Percentiles rank a stretch among this genome's conserved stretches.
Evolutionary conservation across 139 green algal genomes (phyloP).

Genomic region (Picochlorum sp.): DNA sequence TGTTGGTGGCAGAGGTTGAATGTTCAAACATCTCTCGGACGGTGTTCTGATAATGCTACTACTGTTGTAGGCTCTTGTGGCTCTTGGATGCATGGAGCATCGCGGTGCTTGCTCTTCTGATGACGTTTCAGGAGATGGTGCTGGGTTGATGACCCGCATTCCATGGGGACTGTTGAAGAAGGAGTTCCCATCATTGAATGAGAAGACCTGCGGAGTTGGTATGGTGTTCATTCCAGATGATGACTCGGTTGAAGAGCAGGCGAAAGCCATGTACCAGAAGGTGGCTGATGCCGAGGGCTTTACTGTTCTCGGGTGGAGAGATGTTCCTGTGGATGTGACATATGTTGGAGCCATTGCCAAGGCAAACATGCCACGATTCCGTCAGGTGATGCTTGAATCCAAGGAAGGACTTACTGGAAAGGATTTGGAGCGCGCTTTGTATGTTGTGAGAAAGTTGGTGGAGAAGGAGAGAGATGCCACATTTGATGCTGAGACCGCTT

Average conservation of each 20-base stretch:
- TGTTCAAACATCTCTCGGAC: no score
- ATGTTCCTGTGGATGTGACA: slow-evolving; percentile 77
- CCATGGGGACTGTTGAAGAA: slow-evolving; percentile 89
- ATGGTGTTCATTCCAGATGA: slow-evolving; percentile 97
- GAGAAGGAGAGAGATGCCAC: slow-evolving; percentile 63
- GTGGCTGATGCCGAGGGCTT: slow-evolving; percentile 66
- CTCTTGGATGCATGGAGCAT: slow-evolving; percentile 99
- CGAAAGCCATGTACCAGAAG: slow-evolving; percentile 63
- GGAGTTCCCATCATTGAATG: slow-evolving; percentile 39
- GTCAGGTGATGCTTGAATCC: slow-evolving; percentile 56
- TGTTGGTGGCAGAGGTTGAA: neutral
- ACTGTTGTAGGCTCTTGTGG: slow-evolving; percentile 65
- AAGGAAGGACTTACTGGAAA: slow-evolving; percentile 44
- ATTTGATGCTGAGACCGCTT: slow-evolving; percentile 35
- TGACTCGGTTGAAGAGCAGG: slow-evolving; percentile 57
- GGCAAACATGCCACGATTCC: slow-evolving; percentile 80
- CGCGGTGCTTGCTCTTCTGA: slow-evolving; percentile 94
- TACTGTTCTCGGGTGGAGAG: slow-evolving; percentile 83
- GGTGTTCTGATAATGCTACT: no score
- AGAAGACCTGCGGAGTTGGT: slow-evolving; percentile 73
- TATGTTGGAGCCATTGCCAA: slow-evolving; percentile 84
- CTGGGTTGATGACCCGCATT: slow-evolving; percentile 95
- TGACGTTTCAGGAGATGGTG: slow-evolving; percentile 92
- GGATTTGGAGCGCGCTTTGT: slow-evolving; percentile 92
- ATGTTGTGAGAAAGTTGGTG: slow-evolving; percentile 84